phyloP scores from a whole-genome alignment of 345 rosid species.

The Ricinus communis region DNA sequence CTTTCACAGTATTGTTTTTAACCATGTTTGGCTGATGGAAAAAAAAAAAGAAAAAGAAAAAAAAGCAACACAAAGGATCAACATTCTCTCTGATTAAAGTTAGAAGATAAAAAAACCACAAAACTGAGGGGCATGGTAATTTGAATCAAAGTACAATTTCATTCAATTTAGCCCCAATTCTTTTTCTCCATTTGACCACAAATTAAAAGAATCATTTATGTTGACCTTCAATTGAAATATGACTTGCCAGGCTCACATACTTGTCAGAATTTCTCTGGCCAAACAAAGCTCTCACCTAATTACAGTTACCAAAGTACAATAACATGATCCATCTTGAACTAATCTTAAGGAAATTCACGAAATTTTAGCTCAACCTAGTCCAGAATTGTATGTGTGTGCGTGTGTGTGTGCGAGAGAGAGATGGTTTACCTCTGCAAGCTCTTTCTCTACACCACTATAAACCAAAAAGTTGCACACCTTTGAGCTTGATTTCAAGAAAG shows the following conservation, averaged over 20 bases:
- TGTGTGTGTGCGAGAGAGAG: neutral
- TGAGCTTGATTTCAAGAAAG: slow-evolving; percentile 5
- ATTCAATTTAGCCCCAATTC: neutral
- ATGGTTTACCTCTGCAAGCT: slow-evolving; percentile 11
- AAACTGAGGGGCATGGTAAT: neutral
- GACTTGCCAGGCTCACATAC: neutral
- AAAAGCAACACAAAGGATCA: neutral
- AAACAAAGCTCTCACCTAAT: neutral
- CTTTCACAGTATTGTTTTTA: slow-evolving; percentile 25
- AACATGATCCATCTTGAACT: slow-evolving; percentile 8
- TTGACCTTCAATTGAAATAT: slow-evolving; percentile 4
- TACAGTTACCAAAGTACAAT: neutral
- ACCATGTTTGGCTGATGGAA: slow-evolving; percentile 21
- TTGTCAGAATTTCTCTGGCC: neutral
- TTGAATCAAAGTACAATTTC: no score
- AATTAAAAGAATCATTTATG: neutral
- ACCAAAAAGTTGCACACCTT: neutral
- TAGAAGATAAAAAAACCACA: neutral
- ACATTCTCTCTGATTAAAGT: neutral
- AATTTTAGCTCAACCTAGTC: neutral
- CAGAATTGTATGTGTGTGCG: no score
- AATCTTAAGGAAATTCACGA: slow-evolving; percentile 15
- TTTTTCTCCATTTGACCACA: neutral
- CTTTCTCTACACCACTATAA: neutral
- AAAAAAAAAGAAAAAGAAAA: neutral